Evolutionary conservation across 2,329 filamentous ascomycete species (phyloP).

Genomic region (Ophiostoma australiae): DNA sequence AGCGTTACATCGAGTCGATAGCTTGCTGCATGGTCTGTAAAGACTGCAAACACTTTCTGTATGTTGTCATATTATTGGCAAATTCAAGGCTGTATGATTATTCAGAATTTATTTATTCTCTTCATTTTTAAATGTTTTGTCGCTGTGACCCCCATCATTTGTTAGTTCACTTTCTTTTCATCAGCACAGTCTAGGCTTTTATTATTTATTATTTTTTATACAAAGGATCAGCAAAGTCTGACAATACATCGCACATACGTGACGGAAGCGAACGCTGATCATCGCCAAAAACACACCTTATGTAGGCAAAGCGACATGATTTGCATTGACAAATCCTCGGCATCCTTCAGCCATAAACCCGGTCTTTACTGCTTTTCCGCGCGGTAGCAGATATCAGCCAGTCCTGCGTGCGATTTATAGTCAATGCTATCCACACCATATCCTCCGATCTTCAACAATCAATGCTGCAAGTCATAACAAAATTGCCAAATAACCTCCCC

Average conservation of each 20-base stretch:
- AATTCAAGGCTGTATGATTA: neutral
- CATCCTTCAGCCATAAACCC: neutral
- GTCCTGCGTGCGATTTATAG: neutral
- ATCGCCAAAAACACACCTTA: neutral
- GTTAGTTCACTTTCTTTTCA: neutral
- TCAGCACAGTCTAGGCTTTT: neutral
- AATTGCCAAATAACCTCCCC: neutral
- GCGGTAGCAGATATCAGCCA: neutral
- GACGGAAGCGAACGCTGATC: neutral
- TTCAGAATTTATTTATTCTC: neutral
- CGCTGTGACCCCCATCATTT: neutral
- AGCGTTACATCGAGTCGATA: slow-evolving; percentile 8
- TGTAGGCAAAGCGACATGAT: neutral
- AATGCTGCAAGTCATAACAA: neutral
- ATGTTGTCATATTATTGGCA: neutral
- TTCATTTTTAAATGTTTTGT: neutral
- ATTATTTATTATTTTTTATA: neutral
- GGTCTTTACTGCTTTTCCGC: neutral
- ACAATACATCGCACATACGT: neutral
- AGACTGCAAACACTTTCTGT: neutral
- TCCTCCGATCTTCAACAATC: neutral
- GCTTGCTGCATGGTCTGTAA: slow-evolving; percentile 1
- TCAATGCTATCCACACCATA: neutral
- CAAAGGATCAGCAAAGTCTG: neutral
- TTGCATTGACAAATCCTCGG: neutral